These are phyloP conservation scores for Penicillium antarcticum DNA, from an alignment of 495 filamentous ascomycete genomes.

Conservation along the genomic window DNA sequence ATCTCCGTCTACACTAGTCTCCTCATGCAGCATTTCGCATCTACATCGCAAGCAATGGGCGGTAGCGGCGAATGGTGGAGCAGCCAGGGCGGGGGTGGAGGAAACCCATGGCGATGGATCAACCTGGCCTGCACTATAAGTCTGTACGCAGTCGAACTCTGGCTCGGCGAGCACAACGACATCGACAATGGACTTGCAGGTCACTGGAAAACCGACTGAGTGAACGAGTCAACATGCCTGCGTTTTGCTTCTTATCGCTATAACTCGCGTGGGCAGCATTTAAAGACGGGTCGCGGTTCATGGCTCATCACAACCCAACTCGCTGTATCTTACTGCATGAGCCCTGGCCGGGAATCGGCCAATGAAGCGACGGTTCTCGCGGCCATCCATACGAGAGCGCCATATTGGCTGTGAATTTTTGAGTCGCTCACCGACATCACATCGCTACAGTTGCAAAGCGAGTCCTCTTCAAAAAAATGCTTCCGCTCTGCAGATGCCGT, in stretches of 20 bases:
- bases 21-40: conserved; percentile 89
- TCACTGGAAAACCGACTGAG: conserved; percentile 93
- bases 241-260: background rate
- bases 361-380: background rate
- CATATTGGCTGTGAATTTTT: background rate
- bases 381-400: background rate
- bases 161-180: conserved; percentile 71
- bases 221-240: background rate
- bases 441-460: background rate
- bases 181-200: conserved; percentile 63
- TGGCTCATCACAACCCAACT: background rate
- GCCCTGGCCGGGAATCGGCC: background rate
- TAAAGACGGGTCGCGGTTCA: background rate
- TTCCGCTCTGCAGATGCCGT: background rate
- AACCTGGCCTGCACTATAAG: conserved; percentile 86
- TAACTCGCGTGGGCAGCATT: background rate
- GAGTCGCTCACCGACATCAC: background rate
- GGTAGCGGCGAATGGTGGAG: conserved; percentile 81
- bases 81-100: conserved; percentile 70
- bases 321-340: background rate
- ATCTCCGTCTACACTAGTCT: conserved; percentile 97
- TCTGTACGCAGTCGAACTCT: conserved; percentile 84
- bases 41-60: conserved; percentile 57
- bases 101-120: conserved; percentile 88
- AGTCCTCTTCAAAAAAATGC: background rate